Conservation (phyloP, 176 grass and related monocot species). For the Rhynchospora breviuscula region DNA sequence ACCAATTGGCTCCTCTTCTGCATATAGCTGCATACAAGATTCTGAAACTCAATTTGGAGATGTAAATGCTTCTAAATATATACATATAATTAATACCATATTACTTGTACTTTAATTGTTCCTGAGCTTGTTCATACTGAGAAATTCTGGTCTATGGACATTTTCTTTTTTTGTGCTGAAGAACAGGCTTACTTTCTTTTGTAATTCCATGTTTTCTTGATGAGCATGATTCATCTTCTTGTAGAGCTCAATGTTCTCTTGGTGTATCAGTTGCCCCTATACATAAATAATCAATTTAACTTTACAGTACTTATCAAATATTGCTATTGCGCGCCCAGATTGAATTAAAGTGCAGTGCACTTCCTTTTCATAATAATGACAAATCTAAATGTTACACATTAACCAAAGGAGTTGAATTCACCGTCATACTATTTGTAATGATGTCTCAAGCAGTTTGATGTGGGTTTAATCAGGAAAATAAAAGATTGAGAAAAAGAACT, state of each 20-base stretch:
- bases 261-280: conserved; percentile 46
- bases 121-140: not conserved
- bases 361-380: not conserved
- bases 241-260: conserved; percentile 56
- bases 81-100: too few relatives aligned
- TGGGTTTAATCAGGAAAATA: too few relatives aligned
- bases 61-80: not conserved
- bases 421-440: too few relatives aligned
- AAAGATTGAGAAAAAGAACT: too few relatives aligned
- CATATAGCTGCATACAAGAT: conserved; percentile 31
- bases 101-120: too few relatives aligned
- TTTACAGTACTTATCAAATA: not conserved
- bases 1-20: conserved; percentile 20
- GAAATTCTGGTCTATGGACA: not conserved
- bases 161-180: not conserved
- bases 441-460: too few relatives aligned
- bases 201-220: conserved; percentile 52
- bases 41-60: not conserved
- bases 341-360: not conserved
- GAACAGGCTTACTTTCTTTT: conserved; percentile 38
- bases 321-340: not conserved
- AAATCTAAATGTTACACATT: too few relatives aligned
- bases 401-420: too few relatives aligned
- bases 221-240: conserved; percentile 38
- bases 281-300: not conserved